These are phyloP conservation scores for Tuber microsphaerosporum DNA, from an alignment of 495 filamentous ascomycete genomes.

Conservation along the genomic window DNA sequence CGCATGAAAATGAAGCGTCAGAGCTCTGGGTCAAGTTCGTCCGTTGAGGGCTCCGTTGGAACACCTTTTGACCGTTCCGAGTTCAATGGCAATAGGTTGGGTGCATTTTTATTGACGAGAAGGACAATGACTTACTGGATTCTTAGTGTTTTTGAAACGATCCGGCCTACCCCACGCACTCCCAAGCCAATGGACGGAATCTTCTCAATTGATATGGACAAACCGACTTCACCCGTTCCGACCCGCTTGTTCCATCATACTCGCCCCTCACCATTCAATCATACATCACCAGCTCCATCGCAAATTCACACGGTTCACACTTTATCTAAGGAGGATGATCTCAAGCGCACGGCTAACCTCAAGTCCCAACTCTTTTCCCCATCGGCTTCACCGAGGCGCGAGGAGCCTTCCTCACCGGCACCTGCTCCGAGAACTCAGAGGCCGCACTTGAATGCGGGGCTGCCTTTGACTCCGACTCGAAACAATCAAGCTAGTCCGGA, in stretches of 20 bases:
- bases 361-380: constrained; percentile 30
- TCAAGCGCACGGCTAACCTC: constrained; percentile 25
- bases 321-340: not conserved
- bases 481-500: not conserved
- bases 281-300: not conserved
- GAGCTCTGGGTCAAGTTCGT: constrained; percentile 28
- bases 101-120: not conserved
- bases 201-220: constrained; percentile 9
- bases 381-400: constrained; percentile 14
- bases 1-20: constrained; percentile 41
- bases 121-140: not conserved
- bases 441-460: constrained; percentile 19
- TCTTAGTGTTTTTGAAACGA: not conserved
- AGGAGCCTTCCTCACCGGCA: constrained; percentile 13
- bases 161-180: not conserved
- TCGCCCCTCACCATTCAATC: not conserved
- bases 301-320: not conserved
- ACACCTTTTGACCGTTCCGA: constrained; percentile 17
- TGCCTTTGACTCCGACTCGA: constrained; percentile 22
- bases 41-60: constrained; percentile 13
- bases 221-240: not conserved
- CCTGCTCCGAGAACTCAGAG: constrained; percentile 14
- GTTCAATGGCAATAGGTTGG: constrained; percentile 4
- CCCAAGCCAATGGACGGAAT: not conserved
- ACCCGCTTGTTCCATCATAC: constrained; percentile 1